Conservation (phyloP, 495 filamentous ascomycete genomes). For the Talaromyces wortmannii region DNA sequence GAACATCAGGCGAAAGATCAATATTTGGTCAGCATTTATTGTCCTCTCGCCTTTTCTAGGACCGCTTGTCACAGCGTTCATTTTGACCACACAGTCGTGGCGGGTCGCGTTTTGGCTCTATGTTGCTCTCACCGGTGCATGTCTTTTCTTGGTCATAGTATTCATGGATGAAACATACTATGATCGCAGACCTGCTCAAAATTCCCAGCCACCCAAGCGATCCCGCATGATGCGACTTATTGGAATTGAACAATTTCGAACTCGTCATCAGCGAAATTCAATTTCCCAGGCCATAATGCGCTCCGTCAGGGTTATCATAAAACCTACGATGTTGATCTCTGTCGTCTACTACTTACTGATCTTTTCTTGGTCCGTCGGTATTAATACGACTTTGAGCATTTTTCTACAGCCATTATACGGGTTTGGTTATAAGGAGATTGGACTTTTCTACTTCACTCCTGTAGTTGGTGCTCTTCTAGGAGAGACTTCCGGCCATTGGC, state of each 20-base stretch:
- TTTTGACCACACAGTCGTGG: slow-evolving; percentile 44
- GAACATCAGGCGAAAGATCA: slow-evolving; percentile 53
- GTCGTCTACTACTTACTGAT: slow-evolving; percentile 50
- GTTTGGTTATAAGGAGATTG: too few relatives aligned
- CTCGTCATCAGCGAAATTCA: slow-evolving; percentile 27
- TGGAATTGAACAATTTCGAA: slow-evolving; percentile 40
- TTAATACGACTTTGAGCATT: slow-evolving; percentile 55
- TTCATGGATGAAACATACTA: slow-evolving; percentile 58
- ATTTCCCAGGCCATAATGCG: slow-evolving; percentile 39
- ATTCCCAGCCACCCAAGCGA: slow-evolving; percentile 34
- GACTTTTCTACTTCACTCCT: too few relatives aligned
- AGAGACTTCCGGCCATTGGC: slow-evolving; percentile 60
- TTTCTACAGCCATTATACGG: too few relatives aligned
- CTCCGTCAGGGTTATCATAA: slow-evolving; percentile 37
- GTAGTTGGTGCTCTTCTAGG: too few relatives aligned
- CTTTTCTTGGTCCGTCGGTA: slow-evolving; percentile 56
- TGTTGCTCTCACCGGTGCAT: slow-evolving; percentile 40
- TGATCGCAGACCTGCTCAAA: slow-evolving; percentile 30
- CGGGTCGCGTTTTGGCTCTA: slow-evolving; percentile 46
- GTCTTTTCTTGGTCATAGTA: slow-evolving; percentile 36
- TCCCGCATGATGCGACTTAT: slow-evolving; percentile 31
- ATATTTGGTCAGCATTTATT: slow-evolving; percentile 48
- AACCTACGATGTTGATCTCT: slow-evolving; percentile 42
- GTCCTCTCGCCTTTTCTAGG: slow-evolving; percentile 55
- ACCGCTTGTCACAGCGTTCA: slow-evolving; percentile 54